Evolutionary conservation across 2,329 filamentous ascomycete species (phyloP).

Genomic region (Aspergillus terreus): DNA sequence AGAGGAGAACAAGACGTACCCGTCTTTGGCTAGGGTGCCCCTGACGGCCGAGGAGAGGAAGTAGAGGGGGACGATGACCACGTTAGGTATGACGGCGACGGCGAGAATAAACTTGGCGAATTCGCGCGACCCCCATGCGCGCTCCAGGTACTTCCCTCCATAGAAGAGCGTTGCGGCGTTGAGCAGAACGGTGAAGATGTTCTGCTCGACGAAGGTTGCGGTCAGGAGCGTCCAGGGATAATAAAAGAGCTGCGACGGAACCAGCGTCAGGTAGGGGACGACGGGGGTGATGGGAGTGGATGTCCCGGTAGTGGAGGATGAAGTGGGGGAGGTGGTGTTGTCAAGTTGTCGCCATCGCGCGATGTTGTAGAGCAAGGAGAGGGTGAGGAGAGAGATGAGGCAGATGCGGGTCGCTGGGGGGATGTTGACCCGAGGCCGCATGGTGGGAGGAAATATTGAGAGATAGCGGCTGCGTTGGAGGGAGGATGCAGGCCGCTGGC

Average conservation of each 20-base stretch:
- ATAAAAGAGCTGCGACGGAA: conserved; percentile 76
- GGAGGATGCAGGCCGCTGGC: conserved; percentile 18
- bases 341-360: conserved; percentile 62
- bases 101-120: conserved; percentile 86
- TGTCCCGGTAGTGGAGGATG: conserved; percentile 16
- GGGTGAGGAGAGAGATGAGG: conserved; percentile 68
- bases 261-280: conserved; percentile 81
- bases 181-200: conserved; percentile 78
- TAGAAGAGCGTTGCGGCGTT: conserved; percentile 79
- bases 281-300: conserved; percentile 50
- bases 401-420: conserved; percentile 84
- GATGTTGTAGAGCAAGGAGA: conserved; percentile 76
- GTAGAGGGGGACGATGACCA: conserved; percentile 69
- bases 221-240: conserved; percentile 93
- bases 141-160: conserved; percentile 89
- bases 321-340: conserved; percentile 43
- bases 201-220: conserved; percentile 86
- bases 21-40: conserved; percentile 31
- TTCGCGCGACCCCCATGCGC: conserved; percentile 89
- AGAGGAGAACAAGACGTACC: conserved; percentile 28
- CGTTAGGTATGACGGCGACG: conserved; percentile 74
- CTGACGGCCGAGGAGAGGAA: conserved; percentile 68
- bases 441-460: conserved; percentile 37
- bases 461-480: conserved; percentile 17
- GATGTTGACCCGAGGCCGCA: conserved; percentile 84